Conservation (phyloP, 495 filamentous ascomycete species). For the Aspergillus nidulans region DNA sequence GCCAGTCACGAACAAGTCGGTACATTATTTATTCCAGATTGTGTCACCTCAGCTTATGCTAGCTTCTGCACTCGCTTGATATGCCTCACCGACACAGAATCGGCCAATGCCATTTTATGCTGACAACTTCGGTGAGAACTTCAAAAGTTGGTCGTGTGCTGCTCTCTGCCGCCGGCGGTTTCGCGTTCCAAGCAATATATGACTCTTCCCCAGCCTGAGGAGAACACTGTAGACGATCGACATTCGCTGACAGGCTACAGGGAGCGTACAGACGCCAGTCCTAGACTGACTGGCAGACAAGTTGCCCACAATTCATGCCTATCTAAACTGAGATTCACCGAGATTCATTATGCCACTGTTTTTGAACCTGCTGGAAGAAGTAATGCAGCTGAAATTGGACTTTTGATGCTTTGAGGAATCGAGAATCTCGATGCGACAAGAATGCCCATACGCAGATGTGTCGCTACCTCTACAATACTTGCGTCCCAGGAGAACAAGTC, state of each 20-base stretch:
- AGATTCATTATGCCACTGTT: not conserved
- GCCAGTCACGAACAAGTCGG: not conserved
- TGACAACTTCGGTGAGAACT: no score
- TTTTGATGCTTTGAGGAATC: no score
- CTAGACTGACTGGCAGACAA: no score
- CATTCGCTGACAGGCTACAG: not conserved
- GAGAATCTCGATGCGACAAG: slow-evolving; percentile 22
- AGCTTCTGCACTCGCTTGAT: no score
- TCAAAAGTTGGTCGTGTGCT: no score
- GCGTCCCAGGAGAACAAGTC: not conserved
- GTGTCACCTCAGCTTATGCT: no score
- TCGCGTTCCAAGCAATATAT: no score
- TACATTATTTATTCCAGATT: no score
- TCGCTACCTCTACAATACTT: slow-evolving; percentile 17
- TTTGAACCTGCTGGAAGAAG: slow-evolving; percentile 20
- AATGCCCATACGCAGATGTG: slow-evolving; percentile 24
- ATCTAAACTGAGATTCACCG: not conserved
- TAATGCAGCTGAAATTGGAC: slow-evolving; percentile 19
- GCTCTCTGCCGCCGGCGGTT: not conserved
- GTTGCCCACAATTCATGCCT: no score
- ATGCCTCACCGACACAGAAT: not conserved
- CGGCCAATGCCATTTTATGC: no score
- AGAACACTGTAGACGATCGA: not conserved
- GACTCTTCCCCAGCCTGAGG: no score
- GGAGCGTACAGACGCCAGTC: no score